phyloP scores from a whole-genome alignment of 2,329 filamentous ascomycete genomes.

The Cladophialophora exuberans region DNA sequence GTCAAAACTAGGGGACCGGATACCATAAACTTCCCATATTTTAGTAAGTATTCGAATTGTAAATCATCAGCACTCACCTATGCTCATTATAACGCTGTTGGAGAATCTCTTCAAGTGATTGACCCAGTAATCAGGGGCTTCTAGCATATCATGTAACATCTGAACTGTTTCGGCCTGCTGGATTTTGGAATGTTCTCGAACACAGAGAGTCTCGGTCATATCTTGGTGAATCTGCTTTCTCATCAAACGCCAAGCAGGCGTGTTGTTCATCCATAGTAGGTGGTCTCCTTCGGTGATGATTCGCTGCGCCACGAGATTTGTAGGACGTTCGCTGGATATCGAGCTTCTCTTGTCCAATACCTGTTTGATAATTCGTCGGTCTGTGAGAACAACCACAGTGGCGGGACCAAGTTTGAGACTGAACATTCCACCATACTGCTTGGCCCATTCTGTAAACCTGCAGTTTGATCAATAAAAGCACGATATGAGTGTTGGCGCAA shows the following conservation, averaged over 20 bases:
- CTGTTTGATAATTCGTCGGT: slow-evolving; percentile 45
- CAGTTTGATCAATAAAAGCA: background rate
- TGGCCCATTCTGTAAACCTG: slow-evolving; percentile 50
- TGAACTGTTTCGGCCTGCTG: slow-evolving; percentile 31
- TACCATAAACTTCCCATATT: slow-evolving; percentile 38
- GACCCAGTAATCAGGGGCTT: slow-evolving; percentile 17
- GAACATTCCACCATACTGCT: slow-evolving; percentile 47
- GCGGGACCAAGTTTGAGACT: slow-evolving; percentile 46
- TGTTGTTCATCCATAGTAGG: slow-evolving; percentile 27
- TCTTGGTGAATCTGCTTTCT: slow-evolving; percentile 51
- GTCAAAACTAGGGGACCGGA: slow-evolving; percentile 36
- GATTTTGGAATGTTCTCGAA: slow-evolving; percentile 35
- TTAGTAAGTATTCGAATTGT: background rate
- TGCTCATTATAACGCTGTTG: slow-evolving; percentile 47
- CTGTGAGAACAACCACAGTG: slow-evolving; percentile 46
- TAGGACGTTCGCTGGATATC: slow-evolving; percentile 48
- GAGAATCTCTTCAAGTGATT: slow-evolving; percentile 29
- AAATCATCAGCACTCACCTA: slow-evolving; percentile 30
- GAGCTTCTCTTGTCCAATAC: slow-evolving; percentile 50
- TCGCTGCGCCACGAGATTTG: slow-evolving; percentile 18
- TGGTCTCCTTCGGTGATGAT: slow-evolving; percentile 28
- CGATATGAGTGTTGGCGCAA: too few species aligned
- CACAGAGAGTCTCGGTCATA: slow-evolving; percentile 49
- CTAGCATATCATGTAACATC: slow-evolving; percentile 25
- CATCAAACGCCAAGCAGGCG: slow-evolving; percentile 23